phyloP scores from a whole-genome alignment of 352 stramenopile genomes.

The Pythium phragmiticola region DNA sequence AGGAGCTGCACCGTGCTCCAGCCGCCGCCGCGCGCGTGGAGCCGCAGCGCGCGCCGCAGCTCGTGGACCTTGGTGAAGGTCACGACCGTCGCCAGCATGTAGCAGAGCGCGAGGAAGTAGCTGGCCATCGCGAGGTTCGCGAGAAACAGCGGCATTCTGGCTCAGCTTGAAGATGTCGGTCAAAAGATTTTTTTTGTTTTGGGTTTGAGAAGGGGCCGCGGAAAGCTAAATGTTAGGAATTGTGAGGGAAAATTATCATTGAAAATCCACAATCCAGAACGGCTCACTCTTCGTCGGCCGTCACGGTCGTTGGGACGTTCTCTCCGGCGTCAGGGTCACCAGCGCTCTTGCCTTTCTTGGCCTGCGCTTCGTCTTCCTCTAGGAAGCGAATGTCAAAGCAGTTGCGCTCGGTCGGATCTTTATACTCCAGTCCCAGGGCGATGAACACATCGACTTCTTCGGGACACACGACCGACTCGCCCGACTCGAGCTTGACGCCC shows the following conservation, averaged over 20 bases:
- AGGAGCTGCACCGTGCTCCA: constrained; percentile 86
- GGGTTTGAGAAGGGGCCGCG: not conserved
- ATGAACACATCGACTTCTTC: constrained; percentile 87
- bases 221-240: not conserved
- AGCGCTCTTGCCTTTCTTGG: constrained; percentile 33
- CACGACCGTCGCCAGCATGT: constrained; percentile 80
- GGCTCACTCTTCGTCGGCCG: not conserved
- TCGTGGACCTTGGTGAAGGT: constrained; percentile 75
- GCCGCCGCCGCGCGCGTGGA: constrained; percentile 50
- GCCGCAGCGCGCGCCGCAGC: constrained; percentile 64
- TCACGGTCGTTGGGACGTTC: not conserved
- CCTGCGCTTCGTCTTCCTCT: constrained; percentile 67
- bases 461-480: constrained; percentile 72
- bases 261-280: not conserved
- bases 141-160: constrained; percentile 80
- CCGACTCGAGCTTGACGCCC: constrained; percentile 55
- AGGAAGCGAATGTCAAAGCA: constrained; percentile 84
- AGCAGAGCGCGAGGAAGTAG: constrained; percentile 88
- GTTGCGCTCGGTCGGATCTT: constrained; percentile 71
- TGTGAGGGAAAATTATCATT: not conserved
- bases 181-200: not conserved
- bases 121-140: constrained; percentile 85
- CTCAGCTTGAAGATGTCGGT: constrained; percentile 11
- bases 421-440: constrained; percentile 81
- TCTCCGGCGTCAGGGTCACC: not conserved